A percentile compares a stretch with the other conserved stretches of the same genome.
phyloP scores from a whole-genome alignment of 208 protist species.

The Leishmania arabica region DNA sequence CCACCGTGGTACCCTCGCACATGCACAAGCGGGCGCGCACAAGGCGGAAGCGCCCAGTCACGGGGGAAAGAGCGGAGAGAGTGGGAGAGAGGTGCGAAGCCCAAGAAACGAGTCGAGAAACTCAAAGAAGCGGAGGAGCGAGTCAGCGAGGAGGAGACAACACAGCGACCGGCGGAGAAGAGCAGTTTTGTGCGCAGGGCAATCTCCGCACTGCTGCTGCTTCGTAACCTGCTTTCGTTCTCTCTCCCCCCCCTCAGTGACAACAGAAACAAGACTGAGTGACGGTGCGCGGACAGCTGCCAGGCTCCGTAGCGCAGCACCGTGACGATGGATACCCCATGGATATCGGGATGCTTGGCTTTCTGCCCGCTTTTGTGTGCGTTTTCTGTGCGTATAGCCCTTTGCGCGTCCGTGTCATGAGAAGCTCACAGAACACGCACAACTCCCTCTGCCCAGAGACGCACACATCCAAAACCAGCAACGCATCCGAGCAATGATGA shows the following conservation, averaged over 20 bases:
- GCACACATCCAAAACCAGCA: background rate
- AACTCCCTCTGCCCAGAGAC: background rate
- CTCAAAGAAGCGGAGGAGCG: background rate
- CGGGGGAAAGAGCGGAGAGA: background rate
- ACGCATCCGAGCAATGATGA: background rate
- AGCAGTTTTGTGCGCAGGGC: background rate
- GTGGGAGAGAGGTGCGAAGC: background rate
- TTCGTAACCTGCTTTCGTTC: background rate
- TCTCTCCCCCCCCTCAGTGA: background rate
- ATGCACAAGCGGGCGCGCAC: background rate
- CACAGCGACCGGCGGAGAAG: background rate
- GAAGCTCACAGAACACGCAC: background rate
- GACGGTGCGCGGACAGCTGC: background rate
- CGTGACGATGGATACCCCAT: background rate
- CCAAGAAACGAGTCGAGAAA: background rate
- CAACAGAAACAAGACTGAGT: background rate
- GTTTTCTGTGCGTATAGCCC: background rate
- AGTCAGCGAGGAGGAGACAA: background rate
- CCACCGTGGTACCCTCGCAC: background rate
- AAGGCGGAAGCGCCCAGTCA: slow-evolving; percentile 5
- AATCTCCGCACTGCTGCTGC: background rate
- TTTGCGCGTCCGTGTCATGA: too few species aligned
- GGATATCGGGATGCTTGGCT: background rate
- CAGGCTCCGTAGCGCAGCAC: background rate
- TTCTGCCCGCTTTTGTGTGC: background rate